Evolutionary conservation across 2,329 filamentous ascomycete species (phyloP), one percentile per base, ranked within the genome.

Genomic region (Clonostachys rosea): DNA sequence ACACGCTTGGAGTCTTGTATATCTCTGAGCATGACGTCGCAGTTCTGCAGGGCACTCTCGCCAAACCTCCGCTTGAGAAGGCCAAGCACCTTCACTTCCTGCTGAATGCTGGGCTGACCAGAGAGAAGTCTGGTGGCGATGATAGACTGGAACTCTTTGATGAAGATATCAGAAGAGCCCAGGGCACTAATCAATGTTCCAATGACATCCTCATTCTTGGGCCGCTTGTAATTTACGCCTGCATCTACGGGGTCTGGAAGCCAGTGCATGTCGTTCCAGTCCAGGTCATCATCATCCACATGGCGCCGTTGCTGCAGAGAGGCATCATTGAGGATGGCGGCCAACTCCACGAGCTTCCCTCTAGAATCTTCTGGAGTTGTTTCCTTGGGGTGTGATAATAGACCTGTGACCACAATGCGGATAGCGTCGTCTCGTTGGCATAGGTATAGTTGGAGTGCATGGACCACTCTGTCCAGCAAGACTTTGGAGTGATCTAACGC

Each of bases 11-110:
- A 95, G 59, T 96, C 91, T 54, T 87, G 79, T 35, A 97, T 87
- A 62, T 99, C 94, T 53, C 87, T 89, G 48, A 99, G 80, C 94
- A 99, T 99, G 58, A 99, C 94, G 61, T 99, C 92, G 65, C 91
- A 96, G 43, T 89, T 88, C 62, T 97, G 94, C 42, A 99, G 72
- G 14, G 89, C 84, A 30, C 80, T 78, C 54, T 96, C 90, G 20
- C 92, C 92, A 48, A 96, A 91, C 9, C 91, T 84, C 51, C 89
- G 78, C 69, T 96, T 96, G 49, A 99, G 78, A 10, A 97, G 77
- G 48, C 92, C 84, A 6, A 97, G 76, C 5, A 96, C 87, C 47
- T 87, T 86, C 46, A 89, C 80, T 65, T 87, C 94, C 63, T 90
- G 90, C 50, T 87, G 79, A 56, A 91, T 95, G 20, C 80, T 75